Evolutionary conservation across 176 grass and related monocot genomes (phyloP).

Genomic region (Zea luxurians): DNA sequence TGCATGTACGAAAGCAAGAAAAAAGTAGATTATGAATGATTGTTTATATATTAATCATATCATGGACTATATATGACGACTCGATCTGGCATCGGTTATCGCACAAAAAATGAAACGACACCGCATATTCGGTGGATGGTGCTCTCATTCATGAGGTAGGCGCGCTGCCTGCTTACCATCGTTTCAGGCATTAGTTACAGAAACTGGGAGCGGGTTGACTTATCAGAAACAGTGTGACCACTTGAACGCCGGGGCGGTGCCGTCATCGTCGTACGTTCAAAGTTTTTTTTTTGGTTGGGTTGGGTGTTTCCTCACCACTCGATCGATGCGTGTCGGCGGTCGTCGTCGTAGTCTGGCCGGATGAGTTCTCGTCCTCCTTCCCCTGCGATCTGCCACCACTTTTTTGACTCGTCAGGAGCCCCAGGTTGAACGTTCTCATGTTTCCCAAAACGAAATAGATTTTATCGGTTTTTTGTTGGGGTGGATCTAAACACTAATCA

Average conservation of each 20-base stretch:
- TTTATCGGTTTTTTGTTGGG: no score
- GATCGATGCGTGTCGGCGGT: background rate
- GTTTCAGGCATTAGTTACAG: conserved; percentile 20
- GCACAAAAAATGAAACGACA: no score
- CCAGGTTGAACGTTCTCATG: background rate
- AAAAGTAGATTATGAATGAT: no score
- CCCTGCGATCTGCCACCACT: background rate
- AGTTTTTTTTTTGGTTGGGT: background rate
- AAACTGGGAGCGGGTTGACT: conserved; percentile 29
- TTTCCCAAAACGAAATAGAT: background rate
- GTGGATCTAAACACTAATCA: no score
- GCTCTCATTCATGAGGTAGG: no score
- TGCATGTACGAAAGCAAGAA: no score
- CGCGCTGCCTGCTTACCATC: no score
- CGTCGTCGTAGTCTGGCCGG: background rate
- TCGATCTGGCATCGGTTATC: no score
- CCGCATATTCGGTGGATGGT: no score
- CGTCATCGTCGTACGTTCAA: background rate
- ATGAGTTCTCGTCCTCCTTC: background rate
- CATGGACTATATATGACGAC: no score
- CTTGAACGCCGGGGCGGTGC: background rate
- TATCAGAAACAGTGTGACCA: conserved; percentile 46
- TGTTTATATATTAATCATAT: no score
- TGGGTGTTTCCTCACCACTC: conserved; percentile 8
- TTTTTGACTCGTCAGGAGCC: conserved; percentile 16